A percentile compares a stretch with the other conserved stretches of the same genome.
These are phyloP conservation scores for Taphrina deformans DNA, from an alignment of 1,139 yeast genomes.

Conservation along the genomic window DNA sequence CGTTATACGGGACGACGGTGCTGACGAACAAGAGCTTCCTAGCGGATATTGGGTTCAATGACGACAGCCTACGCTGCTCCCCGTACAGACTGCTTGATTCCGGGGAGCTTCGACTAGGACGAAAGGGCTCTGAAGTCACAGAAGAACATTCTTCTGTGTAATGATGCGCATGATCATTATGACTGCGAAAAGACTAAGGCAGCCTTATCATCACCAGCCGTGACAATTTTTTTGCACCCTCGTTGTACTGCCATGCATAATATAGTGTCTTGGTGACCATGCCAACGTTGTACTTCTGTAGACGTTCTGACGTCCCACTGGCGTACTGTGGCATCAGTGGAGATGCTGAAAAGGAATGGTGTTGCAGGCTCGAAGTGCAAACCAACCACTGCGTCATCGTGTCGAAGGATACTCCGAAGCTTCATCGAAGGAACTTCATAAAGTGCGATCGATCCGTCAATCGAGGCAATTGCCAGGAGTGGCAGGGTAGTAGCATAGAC, in stretches of 20 bases:
- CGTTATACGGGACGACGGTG: too few relatives aligned
- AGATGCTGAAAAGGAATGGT: slow-evolving; percentile 65
- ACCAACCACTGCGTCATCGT: slow-evolving; percentile 82
- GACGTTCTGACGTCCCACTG: slow-evolving; percentile 91
- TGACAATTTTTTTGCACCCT: slow-evolving; percentile 68
- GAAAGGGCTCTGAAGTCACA: too few relatives aligned
- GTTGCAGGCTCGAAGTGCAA: slow-evolving; percentile 60
- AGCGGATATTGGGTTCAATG: too few relatives aligned
- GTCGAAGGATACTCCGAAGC: slow-evolving; percentile 66
- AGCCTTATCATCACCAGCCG: slow-evolving; percentile 99
- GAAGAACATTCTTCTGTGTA: too few relatives aligned
- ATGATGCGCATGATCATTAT: too few relatives aligned
- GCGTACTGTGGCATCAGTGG: slow-evolving; percentile 81
- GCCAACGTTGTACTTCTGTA: slow-evolving; percentile 68
- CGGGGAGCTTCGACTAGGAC: too few relatives aligned
- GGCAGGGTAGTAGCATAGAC: slow-evolving; percentile 59
- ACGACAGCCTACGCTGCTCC: too few relatives aligned
- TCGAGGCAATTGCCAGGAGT: slow-evolving; percentile 83
- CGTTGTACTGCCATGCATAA: slow-evolving; percentile 72
- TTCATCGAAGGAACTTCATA: slow-evolving; percentile 88
- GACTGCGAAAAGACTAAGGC: slow-evolving; percentile 54
- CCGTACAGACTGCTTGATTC: too few relatives aligned
- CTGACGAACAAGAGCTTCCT: too few relatives aligned
- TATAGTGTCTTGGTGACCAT: slow-evolving; percentile 93
- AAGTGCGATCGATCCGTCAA: slow-evolving; percentile 77